Evolutionary conservation across 164 flowering plant genomes (phyloP).

Genomic region (Aristolochia contorta): DNA sequence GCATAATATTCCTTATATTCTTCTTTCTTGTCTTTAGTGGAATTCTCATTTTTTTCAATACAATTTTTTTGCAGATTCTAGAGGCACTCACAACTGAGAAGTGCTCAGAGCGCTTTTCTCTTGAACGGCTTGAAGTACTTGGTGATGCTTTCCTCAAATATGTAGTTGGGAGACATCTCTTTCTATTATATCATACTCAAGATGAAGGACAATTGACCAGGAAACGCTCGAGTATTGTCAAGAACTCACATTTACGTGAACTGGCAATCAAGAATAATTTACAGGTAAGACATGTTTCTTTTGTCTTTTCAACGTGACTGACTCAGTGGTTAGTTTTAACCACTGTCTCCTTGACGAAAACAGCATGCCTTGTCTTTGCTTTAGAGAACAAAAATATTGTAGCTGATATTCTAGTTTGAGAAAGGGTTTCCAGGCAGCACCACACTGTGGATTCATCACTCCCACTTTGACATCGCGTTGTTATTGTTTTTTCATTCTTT

Average conservation of each 20-base stretch:
- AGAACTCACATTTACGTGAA: slow-evolving; percentile 57
- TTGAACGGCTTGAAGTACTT: slow-evolving; percentile 93
- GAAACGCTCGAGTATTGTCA: slow-evolving; percentile 68
- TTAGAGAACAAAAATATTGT: no score
- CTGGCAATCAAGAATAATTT: slow-evolving; percentile 50
- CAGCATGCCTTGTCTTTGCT: no score
- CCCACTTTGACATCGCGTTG: no score
- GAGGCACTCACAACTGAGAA: slow-evolving; percentile 96
- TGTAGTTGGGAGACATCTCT: slow-evolving; percentile 73
- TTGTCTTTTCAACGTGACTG: not conserved
- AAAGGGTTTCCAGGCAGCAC: no score
- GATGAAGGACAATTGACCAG: slow-evolving; percentile 84
- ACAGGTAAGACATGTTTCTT: slow-evolving; percentile 45
- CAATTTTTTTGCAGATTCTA: slow-evolving; percentile 42
- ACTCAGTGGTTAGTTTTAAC: not conserved
- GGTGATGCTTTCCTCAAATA: slow-evolving; percentile 97
- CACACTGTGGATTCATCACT: no score
- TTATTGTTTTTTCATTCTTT: no score
- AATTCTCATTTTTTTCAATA: not conserved
- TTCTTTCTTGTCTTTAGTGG: not conserved
- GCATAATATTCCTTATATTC: not conserved
- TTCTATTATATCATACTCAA: slow-evolving; percentile 49
- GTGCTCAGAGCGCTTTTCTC: slow-evolving; percentile 76
- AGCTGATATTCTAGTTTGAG: no score
- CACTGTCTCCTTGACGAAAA: no score